These are phyloP conservation scores for Avena atlantica DNA, from an alignment of 176 grass and related monocot species.

Conservation along the genomic window DNA sequence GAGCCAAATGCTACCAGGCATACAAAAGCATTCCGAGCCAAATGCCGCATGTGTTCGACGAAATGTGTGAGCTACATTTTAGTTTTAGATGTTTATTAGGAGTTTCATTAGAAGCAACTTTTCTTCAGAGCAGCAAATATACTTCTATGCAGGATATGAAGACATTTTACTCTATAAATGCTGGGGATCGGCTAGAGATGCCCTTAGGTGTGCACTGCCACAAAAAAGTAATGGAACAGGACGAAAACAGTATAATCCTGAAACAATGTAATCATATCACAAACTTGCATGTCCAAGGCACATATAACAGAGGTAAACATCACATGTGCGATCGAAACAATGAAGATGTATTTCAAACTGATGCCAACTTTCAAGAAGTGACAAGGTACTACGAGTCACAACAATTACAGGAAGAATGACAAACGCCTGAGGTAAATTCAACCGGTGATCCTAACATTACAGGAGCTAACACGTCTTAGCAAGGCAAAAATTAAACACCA, in stretches of 20 bases:
- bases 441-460: background rate
- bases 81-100: too few species aligned
- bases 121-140: too few species aligned
- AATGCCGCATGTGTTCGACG: too few species aligned
- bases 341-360: background rate
- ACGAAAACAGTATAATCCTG: background rate
- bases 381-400: background rate
- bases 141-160: too few species aligned
- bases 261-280: background rate
- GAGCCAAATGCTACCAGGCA: too few species aligned
- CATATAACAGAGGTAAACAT: background rate
- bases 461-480: constrained; percentile 5
- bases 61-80: too few species aligned
- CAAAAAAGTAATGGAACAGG: too few species aligned
- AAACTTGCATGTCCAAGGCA: background rate
- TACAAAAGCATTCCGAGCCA: too few species aligned
- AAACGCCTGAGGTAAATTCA: background rate
- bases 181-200: too few species aligned
- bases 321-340: background rate
- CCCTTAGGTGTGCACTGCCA: background rate
- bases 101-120: too few species aligned
- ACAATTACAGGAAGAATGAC: background rate
- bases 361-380: background rate
- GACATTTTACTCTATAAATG: too few species aligned
- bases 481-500: background rate